Base-by-base conservation (phyloP, 768 basidiomycete species). In the Calocybe gangraenosa region DNA sequence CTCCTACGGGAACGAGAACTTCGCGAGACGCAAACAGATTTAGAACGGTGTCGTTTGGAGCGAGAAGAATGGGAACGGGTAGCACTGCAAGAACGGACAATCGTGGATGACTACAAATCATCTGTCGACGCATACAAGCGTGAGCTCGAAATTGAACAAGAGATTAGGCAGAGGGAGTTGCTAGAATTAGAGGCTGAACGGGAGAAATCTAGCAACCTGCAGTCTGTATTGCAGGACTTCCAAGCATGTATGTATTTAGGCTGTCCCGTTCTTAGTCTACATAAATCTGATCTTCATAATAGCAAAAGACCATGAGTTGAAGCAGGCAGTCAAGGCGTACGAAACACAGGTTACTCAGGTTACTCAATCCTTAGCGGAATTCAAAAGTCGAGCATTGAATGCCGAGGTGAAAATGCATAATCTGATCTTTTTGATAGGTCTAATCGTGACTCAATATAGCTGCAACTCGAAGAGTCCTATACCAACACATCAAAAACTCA, bases 171-270 rank as follows among this genome's bases (percentile, higher is more conserved):
- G 55, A 68, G 75, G 52, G 80, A 82, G 14, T 58, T 62, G 22
- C 69, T 57, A 0, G 79, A 82, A 50, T 68, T 92, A 32, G 82
- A 83, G 49, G 62, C 68, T 15, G 89, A 91, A 54, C 71, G 71
- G 50, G 84, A 90, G 67, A 87, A 84, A 56, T 79, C 83, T 3
- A 70, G 65, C 6, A 98, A 98, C 65, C 62, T 99, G 47, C 90
- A 97, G 62, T 85, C 87, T 2, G 96, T 99, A 3, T 67, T 99
- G 56, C 85, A 91, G 58, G 96, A 98, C 65, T 99, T 98, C 67
- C 92, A 98, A 67, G 73, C 82, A 42, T 86, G 95, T 94, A 55
- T 47, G 86, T 68, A 2, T n/a, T 37, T 20, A 22, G 22, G 28
- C 45, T 10, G 18, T 28, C 30, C 25, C 25, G 15, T 11, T 39